phyloP scores from a whole-genome alignment of 1,284 basidiomycete genomes.

The Marasmius oreades region DNA sequence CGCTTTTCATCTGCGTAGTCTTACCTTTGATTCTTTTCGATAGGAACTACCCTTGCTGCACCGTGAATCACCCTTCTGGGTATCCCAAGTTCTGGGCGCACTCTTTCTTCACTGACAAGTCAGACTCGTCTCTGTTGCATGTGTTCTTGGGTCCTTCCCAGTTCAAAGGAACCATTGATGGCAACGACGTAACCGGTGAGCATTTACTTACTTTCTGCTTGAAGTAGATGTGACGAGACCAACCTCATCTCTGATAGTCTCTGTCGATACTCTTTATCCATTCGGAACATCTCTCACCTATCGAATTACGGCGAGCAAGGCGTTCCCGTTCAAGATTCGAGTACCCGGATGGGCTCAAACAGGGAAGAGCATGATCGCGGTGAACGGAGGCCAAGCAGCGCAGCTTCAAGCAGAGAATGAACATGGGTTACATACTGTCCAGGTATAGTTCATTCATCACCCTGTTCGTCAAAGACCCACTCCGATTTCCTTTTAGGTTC shows the following conservation, averaged over 20 bases:
- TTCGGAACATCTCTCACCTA: conserved; percentile 33
- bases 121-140: conserved; percentile 29
- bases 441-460: conserved; percentile 16
- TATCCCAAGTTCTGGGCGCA: conserved; percentile 40
- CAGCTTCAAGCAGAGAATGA: conserved; percentile 22
- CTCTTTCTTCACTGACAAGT: conserved; percentile 29
- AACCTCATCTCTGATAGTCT: conserved; percentile 18
- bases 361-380: conserved; percentile 27
- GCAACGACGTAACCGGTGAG: conserved; percentile 30
- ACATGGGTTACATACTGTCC: conserved; percentile 27
- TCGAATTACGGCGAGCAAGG: conserved; percentile 26
- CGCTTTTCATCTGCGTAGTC: neutral
- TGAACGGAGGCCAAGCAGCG: conserved; percentile 23
- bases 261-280: conserved; percentile 33
- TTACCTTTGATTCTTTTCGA: neutral
- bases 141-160: conserved; percentile 33
- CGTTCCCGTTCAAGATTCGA: conserved; percentile 33
- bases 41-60: conserved; percentile 39
- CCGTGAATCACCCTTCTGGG: conserved; percentile 36
- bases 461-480: neutral
- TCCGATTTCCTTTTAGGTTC: conserved; percentile 19
- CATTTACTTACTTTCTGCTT: neutral
- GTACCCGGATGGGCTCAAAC: conserved; percentile 34
- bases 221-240: neutral
- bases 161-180: conserved; percentile 27